Evolutionary conservation across 768 basidiomycete genomes (phyloP).

Genomic region (Rhizopogon vinicolor): DNA sequence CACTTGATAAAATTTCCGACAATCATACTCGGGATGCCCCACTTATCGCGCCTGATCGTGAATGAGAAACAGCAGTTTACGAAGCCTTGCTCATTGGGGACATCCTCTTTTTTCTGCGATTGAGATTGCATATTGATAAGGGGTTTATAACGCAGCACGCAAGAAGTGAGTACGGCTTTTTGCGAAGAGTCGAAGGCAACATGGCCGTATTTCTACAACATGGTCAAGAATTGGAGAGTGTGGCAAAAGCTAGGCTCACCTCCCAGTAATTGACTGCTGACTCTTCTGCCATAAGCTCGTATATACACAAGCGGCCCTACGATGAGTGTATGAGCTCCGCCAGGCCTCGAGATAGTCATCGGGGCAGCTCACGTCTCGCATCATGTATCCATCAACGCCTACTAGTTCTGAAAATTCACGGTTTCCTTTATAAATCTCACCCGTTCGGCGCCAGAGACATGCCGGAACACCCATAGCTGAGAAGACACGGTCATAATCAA

Average conservation of each 20-base stretch:
- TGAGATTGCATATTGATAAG: conserved; percentile 37
- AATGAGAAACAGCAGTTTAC: conserved; percentile 92
- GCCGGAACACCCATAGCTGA: conserved; percentile 96
- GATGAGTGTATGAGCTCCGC: not conserved
- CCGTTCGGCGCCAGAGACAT: conserved; percentile 94
- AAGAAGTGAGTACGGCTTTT: conserved; percentile 91
- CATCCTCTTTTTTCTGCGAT: conserved; percentile 25
- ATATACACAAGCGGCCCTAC: conserved; percentile 89
- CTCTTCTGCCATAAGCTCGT: conserved; percentile 98
- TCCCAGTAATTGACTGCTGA: conserved; percentile 98
- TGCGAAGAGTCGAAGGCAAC: conserved; percentile 90
- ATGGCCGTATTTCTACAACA: conserved; percentile 81
- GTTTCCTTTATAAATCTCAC: conserved; percentile 98
- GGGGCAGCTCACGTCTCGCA: conserved; percentile 67
- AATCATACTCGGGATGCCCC: conserved; percentile 87
- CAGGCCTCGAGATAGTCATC: not conserved
- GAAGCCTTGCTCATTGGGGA: conserved; percentile 61
- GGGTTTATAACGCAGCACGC: conserved; percentile 80
- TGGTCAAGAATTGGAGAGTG: not conserved
- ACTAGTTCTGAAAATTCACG: conserved; percentile 91
- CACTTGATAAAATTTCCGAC: conserved; percentile 86
- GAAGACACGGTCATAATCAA: conserved; percentile 94
- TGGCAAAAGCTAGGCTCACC: conserved; percentile 38
- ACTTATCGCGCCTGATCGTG: conserved; percentile 78
- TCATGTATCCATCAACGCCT: conserved; percentile 80